phyloP scores from a whole-genome alignment of 2,329 filamentous ascomycete species.

The Drechslerella coelobrocha region DNA sequence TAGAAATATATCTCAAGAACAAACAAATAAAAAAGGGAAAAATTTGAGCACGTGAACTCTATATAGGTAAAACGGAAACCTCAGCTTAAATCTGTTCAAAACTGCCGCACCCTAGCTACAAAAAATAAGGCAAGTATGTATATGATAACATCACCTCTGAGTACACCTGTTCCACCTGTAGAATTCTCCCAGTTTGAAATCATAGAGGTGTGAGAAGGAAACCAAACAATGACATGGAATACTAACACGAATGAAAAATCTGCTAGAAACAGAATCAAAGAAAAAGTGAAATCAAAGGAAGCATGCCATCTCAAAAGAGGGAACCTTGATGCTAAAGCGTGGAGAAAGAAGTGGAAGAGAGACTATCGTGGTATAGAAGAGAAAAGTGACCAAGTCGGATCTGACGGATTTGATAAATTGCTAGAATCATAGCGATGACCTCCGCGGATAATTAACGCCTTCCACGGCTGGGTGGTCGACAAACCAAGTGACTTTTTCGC shows the following conservation, averaged over 20 bases:
- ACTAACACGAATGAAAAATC: constrained; percentile 29
- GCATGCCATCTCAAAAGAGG: constrained; percentile 21
- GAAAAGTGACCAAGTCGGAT: too few relatives aligned
- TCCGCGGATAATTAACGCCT: constrained; percentile 80
- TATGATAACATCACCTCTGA: constrained; percentile 1
- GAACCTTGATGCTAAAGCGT: constrained; percentile 26
- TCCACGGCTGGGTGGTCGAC: constrained; percentile 85
- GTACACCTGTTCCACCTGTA: constrained; percentile 1
- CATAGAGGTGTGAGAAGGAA: neutral
- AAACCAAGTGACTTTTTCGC: constrained; percentile 93
- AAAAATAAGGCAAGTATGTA: constrained; percentile 3
- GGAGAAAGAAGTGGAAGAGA: constrained; percentile 6
- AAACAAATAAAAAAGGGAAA: neutral
- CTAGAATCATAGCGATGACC: constrained; percentile 67
- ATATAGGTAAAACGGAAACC: constrained; percentile 11
- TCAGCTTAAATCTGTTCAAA: neutral
- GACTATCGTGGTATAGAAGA: neutral
- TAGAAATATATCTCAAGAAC: neutral
- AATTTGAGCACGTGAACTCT: constrained; percentile 6
- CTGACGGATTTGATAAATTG: neutral
- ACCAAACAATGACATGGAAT: constrained; percentile 9
- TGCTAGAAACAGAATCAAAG: neutral
- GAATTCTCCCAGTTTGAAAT: neutral
- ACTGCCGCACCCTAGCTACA: constrained; percentile 46
- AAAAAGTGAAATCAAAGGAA: constrained; percentile 12